Conservation (phyloP, 768 basidiomycete genomes). For the Termitomyces sp. region DNA sequence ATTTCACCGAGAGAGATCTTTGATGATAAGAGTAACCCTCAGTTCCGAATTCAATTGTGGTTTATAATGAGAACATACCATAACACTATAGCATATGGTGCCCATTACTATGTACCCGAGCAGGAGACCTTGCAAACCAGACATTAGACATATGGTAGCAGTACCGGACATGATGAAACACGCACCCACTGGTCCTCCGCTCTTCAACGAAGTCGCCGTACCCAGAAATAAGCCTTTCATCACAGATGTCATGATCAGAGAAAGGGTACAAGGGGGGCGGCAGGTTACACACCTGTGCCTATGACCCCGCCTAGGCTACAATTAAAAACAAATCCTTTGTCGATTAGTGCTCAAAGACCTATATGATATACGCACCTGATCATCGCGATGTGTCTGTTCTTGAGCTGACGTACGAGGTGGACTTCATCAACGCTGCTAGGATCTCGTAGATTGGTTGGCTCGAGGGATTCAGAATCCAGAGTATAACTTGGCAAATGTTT, state of each 20-base stretch:
- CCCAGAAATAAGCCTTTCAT: slow-evolving; percentile 48
- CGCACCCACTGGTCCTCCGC: slow-evolving; percentile 68
- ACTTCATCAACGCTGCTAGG: slow-evolving; percentile 6
- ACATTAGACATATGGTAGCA: not conserved
- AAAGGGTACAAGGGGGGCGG: not conserved
- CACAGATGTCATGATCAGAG: not conserved
- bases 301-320: slow-evolving; percentile 58
- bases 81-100: slow-evolving; percentile 65
- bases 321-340: not conserved
- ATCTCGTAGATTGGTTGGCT: not conserved
- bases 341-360: not conserved
- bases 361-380: slow-evolving; percentile 43
- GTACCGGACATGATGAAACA: not conserved
- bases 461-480: slow-evolving; percentile 18
- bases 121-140: slow-evolving; percentile 43
- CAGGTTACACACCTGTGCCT: slow-evolving; percentile 45
- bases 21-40: not conserved
- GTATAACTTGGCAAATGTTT: slow-evolving; percentile 7
- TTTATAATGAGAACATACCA: slow-evolving; percentile 41
- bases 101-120: slow-evolving; percentile 69
- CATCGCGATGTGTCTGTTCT: slow-evolving; percentile 80
- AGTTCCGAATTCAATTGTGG: not conserved
- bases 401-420: slow-evolving; percentile 55
- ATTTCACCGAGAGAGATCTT: slow-evolving; percentile 70
- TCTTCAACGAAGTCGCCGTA: slow-evolving; percentile 41